Conservation (phyloP, 1,284 basidiomycete genomes). For the Leccinum subrobustum region DNA sequence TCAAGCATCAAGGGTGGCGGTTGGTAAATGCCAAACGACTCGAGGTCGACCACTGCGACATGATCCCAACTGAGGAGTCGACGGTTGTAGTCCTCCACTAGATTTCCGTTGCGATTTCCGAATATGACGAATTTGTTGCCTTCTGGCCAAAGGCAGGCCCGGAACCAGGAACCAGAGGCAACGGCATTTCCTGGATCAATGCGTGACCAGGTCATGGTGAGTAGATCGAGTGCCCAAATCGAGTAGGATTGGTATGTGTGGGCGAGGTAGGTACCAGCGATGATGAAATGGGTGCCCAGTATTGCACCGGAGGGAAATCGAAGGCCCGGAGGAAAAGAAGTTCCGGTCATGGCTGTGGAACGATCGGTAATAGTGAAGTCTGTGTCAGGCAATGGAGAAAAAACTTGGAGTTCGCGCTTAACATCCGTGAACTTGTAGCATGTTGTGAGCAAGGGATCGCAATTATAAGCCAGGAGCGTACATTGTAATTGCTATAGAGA, state of each 20-base stretch:
- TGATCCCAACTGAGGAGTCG: constrained; percentile 90
- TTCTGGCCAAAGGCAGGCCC: constrained; percentile 78
- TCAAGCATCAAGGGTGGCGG: constrained; percentile 73
- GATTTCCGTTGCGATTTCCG: constrained; percentile 82
- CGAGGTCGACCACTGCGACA: constrained; percentile 86
- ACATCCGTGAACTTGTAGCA: constrained; percentile 83
- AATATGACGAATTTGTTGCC: constrained; percentile 85
- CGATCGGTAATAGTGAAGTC: constrained; percentile 72
- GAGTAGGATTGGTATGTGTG: constrained; percentile 89
- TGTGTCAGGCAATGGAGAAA: constrained; percentile 72
- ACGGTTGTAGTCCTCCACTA: constrained; percentile 90
- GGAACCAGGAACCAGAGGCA: constrained; percentile 84
- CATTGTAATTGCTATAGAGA: constrained; percentile 88
- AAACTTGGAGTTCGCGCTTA: constrained; percentile 86
- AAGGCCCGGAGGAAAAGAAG: constrained; percentile 83
- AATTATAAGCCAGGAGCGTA: constrained; percentile 39
- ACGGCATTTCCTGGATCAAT: constrained; percentile 82
- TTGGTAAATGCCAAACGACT: constrained; percentile 92
- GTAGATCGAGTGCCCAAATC: constrained; percentile 84
- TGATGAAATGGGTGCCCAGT: constrained; percentile 83
- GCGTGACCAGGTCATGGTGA: constrained; percentile 79
- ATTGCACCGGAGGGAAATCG: constrained; percentile 93
- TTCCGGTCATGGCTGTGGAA: constrained; percentile 73
- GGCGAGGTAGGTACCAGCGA: constrained; percentile 88
- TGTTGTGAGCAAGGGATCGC: constrained; percentile 19